phyloP scores from a whole-genome alignment of 1,284 basidiomycete genomes.

The Leccinum pachyderme region DNA sequence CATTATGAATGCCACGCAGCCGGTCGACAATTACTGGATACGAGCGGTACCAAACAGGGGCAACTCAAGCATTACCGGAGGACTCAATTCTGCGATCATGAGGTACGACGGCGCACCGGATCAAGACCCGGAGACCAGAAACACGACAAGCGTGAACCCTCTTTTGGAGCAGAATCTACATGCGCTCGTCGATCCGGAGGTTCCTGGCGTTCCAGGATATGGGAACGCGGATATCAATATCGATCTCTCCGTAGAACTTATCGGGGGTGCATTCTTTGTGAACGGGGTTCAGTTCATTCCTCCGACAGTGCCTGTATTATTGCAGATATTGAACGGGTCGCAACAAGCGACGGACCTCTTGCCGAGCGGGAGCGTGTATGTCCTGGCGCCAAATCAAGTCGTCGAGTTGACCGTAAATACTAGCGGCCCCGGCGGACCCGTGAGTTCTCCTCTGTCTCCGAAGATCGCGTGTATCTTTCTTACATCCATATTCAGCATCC shows the following conservation, averaged over 20 bases:
- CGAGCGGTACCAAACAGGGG: constrained; percentile 21
- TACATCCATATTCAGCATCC: constrained; percentile 30
- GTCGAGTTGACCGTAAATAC: constrained; percentile 33
- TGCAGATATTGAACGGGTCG: constrained; percentile 39
- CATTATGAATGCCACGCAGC: constrained; percentile 37
- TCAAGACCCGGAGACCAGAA: constrained; percentile 40
- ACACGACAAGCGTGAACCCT: constrained; percentile 23
- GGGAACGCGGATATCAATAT: constrained; percentile 35
- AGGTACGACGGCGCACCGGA: constrained; percentile 46
- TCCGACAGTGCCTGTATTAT: constrained; percentile 34
- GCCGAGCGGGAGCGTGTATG: constrained; percentile 29
- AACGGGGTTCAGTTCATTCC: constrained; percentile 24
- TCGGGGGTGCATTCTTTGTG: constrained; percentile 19
- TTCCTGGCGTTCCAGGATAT: constrained; percentile 29
- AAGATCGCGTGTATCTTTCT: background rate
- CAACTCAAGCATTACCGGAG: constrained; percentile 30
- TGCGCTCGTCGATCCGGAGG: constrained; percentile 34
- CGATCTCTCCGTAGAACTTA: constrained; percentile 15
- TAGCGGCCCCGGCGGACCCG: constrained; percentile 15
- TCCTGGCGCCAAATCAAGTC: constrained; percentile 31
- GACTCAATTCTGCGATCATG: constrained; percentile 51
- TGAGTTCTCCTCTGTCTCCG: constrained; percentile 8
- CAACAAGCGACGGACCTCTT: constrained; percentile 26
- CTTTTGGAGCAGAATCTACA: constrained; percentile 36
- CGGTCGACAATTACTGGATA: constrained; percentile 39